Evolutionary conservation across 306 rosid genomes (phyloP).

Genomic region (Dryas octopetala): DNA sequence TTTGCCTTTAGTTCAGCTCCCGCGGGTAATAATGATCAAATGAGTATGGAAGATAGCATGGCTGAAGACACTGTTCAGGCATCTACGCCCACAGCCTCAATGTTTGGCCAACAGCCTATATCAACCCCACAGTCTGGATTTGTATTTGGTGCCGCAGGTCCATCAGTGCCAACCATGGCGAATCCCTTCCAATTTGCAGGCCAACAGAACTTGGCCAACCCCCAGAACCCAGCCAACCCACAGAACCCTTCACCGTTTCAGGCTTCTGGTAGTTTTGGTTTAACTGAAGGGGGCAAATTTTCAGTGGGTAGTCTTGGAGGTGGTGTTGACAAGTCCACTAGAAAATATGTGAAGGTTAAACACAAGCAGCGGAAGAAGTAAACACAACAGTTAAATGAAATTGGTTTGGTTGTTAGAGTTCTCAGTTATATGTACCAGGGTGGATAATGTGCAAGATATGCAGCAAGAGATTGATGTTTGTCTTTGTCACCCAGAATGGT

Average conservation of each 20-base stretch:
- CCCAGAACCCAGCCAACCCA: conserved; percentile 47
- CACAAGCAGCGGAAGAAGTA: conserved; percentile 65
- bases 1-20: conserved; percentile 47
- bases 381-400: conserved; percentile 16
- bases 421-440: not conserved
- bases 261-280: conserved; percentile 66
- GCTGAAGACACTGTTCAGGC: conserved; percentile 77
- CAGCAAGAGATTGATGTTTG: conserved; percentile 18
- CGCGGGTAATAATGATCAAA: conserved; percentile 59
- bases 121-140: conserved; percentile 29
- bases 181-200: conserved; percentile 59
- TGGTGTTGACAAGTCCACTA: conserved; percentile 67
- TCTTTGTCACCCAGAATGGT: conserved; percentile 24
- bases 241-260: conserved; percentile 72
- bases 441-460: conserved; percentile 9
- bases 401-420: conserved; percentile 5
- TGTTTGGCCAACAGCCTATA: conserved; percentile 50
- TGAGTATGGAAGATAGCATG: conserved; percentile 88
- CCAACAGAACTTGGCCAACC: conserved; percentile 47
- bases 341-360: conserved; percentile 49
- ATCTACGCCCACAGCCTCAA: conserved; percentile 36
- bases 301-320: conserved; percentile 60
- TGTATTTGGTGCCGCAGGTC: conserved; percentile 26
- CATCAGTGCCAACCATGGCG: not conserved
- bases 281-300: conserved; percentile 59